Evolutionary conservation across 2,329 filamentous ascomycete species (phyloP).

Genomic region (Dryadomyces sulphureus): DNA sequence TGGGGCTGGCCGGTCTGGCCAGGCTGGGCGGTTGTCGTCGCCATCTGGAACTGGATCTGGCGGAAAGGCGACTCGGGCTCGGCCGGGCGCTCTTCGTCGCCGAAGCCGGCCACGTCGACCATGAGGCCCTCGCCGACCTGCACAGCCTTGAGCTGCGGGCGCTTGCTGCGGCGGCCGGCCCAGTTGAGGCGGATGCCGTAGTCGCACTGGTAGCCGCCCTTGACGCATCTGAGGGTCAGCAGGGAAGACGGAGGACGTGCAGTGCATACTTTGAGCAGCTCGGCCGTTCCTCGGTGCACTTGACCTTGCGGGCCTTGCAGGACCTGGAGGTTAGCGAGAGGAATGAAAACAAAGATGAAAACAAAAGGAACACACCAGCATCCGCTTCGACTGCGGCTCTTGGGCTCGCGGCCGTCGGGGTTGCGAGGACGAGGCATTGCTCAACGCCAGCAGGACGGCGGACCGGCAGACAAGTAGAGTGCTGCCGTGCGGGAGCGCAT

Average conservation of each 20-base stretch:
- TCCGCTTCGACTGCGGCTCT: constrained; percentile 51
- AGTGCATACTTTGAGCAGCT: constrained; percentile 47
- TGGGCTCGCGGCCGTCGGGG: constrained; percentile 47
- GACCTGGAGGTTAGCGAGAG: constrained; percentile 37
- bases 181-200: constrained; percentile 72
- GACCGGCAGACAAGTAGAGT: not conserved
- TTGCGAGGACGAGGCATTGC: constrained; percentile 52
- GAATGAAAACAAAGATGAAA: not conserved
- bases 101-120: constrained; percentile 1
- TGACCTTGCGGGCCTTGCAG: constrained; percentile 58
- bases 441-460: not conserved
- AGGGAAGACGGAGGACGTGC: not conserved
- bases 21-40: constrained; percentile 1
- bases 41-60: constrained; percentile 3
- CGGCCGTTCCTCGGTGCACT: constrained; percentile 69
- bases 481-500: not conserved
- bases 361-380: constrained; percentile 43
- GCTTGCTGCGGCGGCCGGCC: constrained; percentile 55
- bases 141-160: constrained; percentile 23
- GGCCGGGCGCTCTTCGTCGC: not conserved
- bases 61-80: not conserved
- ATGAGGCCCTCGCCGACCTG: constrained; percentile 6
- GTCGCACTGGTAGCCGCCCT: constrained; percentile 59
- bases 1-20: too few relatives aligned
- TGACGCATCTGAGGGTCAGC: constrained; percentile 36